Evolutionary conservation across 306 rosid genomes (phyloP).

Genomic region (Prunus persica): DNA sequence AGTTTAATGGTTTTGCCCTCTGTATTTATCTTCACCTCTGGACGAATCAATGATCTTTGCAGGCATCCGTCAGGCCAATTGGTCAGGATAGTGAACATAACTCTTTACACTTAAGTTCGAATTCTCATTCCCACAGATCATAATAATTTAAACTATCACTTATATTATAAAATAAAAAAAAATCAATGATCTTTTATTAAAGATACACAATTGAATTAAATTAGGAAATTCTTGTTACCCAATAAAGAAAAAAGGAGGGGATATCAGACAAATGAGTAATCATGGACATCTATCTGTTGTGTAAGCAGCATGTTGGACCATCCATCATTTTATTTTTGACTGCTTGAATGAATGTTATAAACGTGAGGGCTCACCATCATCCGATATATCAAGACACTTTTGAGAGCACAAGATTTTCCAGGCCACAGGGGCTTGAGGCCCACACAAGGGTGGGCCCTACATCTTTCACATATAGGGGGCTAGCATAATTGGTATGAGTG

Average conservation of each 20-base stretch:
- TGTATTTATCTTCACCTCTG: background rate
- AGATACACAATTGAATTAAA: background rate
- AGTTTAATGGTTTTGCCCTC: slow-evolving; percentile 19
- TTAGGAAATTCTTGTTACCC: background rate
- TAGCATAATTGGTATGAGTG: slow-evolving; percentile 18
- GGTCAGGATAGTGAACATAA: too few relatives aligned
- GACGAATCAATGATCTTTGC: background rate
- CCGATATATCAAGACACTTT: slow-evolving; percentile 49
- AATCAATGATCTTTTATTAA: background rate
- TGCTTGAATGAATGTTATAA: slow-evolving; percentile 52
- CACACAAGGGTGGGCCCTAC: slow-evolving; percentile 17
- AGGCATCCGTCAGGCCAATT: too few relatives aligned
- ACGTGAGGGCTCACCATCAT: slow-evolving; percentile 88
- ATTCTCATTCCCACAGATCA: fast-evolving
- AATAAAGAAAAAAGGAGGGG: background rate
- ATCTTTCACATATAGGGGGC: background rate
- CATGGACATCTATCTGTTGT: slow-evolving; percentile 49
- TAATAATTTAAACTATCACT: too few relatives aligned
- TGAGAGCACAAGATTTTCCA: slow-evolving; percentile 46
- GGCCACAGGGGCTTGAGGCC: slow-evolving; percentile 26
- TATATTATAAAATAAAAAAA: too few relatives aligned
- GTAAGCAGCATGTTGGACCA: slow-evolving; percentile 59
- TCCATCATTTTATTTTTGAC: slow-evolving; percentile 64
- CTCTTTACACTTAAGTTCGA: too few relatives aligned
- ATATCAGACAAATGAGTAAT: slow-evolving; percentile 49